Percentiles rank a stretch among this genome's conserved stretches.
phyloP scores from a whole-genome alignment of 2,329 filamentous ascomycete species.

The Lecanicillium sp. region DNA sequence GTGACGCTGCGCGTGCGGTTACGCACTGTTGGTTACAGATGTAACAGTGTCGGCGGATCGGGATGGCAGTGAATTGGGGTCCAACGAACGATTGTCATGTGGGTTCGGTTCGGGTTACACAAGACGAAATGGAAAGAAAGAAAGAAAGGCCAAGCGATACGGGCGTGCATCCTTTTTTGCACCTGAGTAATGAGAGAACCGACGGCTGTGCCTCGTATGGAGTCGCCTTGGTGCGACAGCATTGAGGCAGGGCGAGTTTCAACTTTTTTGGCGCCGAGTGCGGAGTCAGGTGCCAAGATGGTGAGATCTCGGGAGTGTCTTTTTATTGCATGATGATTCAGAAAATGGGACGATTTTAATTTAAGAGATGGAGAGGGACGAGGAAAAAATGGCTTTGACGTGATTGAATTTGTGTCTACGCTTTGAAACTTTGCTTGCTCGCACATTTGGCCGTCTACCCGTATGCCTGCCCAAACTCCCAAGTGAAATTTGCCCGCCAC shows the following conservation, averaged over 20 bases:
- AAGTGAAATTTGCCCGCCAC: not conserved
- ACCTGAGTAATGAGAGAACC: too few species aligned
- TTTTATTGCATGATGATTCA: not conserved
- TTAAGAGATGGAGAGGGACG: not conserved
- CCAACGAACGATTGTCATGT: too few species aligned
- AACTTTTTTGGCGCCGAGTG: slow-evolving; percentile 1
- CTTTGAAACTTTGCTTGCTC: not conserved
- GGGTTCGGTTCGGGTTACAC: too few species aligned
- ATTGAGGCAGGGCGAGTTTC: slow-evolving; percentile 8
- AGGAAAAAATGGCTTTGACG: not conserved
- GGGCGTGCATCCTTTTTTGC: too few species aligned
- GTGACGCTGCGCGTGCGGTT: too few species aligned
- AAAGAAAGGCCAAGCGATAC: too few species aligned
- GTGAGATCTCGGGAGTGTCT: not conserved
- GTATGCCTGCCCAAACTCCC: not conserved
- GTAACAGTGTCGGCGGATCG: too few species aligned
- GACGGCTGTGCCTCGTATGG: too few species aligned
- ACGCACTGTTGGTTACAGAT: too few species aligned
- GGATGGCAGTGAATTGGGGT: too few species aligned
- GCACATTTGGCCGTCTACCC: slow-evolving; percentile 4
- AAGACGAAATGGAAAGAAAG: too few species aligned
- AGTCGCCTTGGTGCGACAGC: slow-evolving; percentile 6
- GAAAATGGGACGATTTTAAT: too few species aligned
- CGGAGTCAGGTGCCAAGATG: not conserved
- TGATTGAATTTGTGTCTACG: not conserved